Base-by-base conservation (phyloP, 768 basidiomycete species). In the Lentinula edodes region DNA sequence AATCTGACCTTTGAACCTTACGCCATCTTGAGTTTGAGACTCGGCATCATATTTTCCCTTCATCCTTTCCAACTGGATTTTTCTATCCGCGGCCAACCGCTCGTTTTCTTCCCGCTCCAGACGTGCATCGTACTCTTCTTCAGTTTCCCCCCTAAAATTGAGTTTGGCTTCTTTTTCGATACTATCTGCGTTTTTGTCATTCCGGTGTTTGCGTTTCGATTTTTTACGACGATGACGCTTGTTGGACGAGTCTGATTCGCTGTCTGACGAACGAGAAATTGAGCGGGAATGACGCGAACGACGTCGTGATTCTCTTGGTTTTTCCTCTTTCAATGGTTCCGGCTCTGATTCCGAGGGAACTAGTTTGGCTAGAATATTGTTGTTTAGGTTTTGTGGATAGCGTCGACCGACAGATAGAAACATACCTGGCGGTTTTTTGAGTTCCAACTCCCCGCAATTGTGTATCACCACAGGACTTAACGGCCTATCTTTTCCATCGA, bases 381-480 rank as follows among this genome's bases (percentile, higher is more conserved):
- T 28, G 3, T 28, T 61, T 67, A 55, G 54, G 9, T 39, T 54
- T 62, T n/a, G 34, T 48, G 15, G 12, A 50, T 18, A 20, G 8
- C 58, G 28, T 9, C 12, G 34, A 16, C 3, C 12, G 34, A 16
- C 3, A 28, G 28, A 35, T 38, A 10, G n/a, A 58, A 15, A 53
- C 60, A 43, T 59, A 71, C 72, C 65, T 60, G 42, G 52, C n/a
- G 60, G 61, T 61, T 80, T 82, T 60, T 82, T 82, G 10, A 92
- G 79, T 70, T 92, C 89, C 41, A 96, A 84, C 69, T 96, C 94
- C 10, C 94, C 94, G 58, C 90, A 93, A 69, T 87, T 91, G 3
- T 79, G 73, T 63, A 96, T 84, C 9, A 82, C 73, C 10, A 95
- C 84, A 1, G 88, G 86, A 1, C 78, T 75, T 5, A 80, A 69